A percentile compares a stretch with the other conserved stretches of the same genome.
Evolutionary conservation across 192 early-diverging fungal species (phyloP).

Genomic region (Rhizoclosmatium sp.): DNA sequence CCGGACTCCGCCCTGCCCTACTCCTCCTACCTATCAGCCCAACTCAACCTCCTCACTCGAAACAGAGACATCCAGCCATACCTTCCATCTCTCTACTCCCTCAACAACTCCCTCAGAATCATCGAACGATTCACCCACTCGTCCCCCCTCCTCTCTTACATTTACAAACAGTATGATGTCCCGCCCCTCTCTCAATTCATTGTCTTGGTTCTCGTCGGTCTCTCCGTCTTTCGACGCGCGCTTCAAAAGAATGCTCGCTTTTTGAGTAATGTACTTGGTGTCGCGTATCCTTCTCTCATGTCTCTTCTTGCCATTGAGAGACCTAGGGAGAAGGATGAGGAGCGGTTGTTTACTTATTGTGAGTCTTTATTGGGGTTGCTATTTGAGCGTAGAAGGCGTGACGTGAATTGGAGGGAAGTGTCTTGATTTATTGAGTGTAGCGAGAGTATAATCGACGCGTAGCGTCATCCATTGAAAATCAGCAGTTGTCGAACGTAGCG

Average conservation of each 20-base stretch:
- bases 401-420: no score
- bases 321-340: constrained; percentile 52
- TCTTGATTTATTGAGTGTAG: no score
- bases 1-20: neutral
- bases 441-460: no score
- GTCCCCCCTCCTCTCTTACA: constrained; percentile 43
- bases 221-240: constrained; percentile 42
- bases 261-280: constrained; percentile 51
- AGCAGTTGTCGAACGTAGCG: no score
- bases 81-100: neutral
- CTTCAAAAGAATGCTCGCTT: constrained; percentile 46
- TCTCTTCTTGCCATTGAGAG: constrained; percentile 55
- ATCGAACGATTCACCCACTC: constrained; percentile 32
- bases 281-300: constrained; percentile 51
- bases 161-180: constrained; percentile 41
- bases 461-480: no score
- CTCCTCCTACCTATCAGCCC: neutral
- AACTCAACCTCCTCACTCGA: neutral
- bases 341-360: constrained; percentile 65
- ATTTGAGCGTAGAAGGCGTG: neutral
- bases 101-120: neutral
- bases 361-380: constrained; percentile 23
- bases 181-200: constrained; percentile 47
- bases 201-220: constrained; percentile 21
- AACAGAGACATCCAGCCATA: neutral